Evolutionary conservation across 2,329 filamentous ascomycete genomes (phyloP).

Genomic region (Colletotrichum melonis): DNA sequence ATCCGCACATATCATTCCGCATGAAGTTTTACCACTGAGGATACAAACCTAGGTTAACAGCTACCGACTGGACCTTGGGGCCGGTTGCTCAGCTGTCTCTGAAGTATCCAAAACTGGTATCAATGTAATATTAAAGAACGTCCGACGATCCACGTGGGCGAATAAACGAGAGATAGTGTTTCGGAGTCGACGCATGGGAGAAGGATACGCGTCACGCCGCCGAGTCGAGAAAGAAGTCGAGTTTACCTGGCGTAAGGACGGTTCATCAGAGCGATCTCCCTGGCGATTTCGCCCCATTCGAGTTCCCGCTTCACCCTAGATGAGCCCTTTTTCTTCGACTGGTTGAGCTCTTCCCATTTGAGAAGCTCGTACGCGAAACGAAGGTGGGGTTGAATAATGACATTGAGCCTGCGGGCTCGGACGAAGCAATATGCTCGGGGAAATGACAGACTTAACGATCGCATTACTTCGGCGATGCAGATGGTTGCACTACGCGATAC

Average conservation of each 20-base stretch:
- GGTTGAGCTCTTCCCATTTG: slow-evolving; percentile 91
- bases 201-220: not conserved
- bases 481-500: slow-evolving; percentile 97
- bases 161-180: not conserved
- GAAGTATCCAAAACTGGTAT: not conserved
- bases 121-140: not conserved
- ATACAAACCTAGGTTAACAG: not conserved
- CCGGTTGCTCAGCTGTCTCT: not conserved
- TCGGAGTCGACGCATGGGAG: not conserved
- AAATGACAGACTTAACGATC: slow-evolving; percentile 81
- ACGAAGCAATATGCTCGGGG: slow-evolving; percentile 97
- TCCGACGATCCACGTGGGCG: slow-evolving; percentile 5
- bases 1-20: not conserved
- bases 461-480: slow-evolving; percentile 99
- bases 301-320: slow-evolving; percentile 75
- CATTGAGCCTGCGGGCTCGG: slow-evolving; percentile 89
- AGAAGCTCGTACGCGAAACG: slow-evolving; percentile 95
- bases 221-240: not conserved
- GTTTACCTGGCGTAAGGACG: slow-evolving; percentile 82
- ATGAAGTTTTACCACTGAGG: not conserved
- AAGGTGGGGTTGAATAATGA: slow-evolving; percentile 97
- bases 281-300: slow-evolving; percentile 89
- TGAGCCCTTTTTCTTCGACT: slow-evolving; percentile 54
- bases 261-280: slow-evolving; percentile 96
- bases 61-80: not conserved